Conservation (phyloP, 345 rosid genomes). For the Arabis hirsuta region DNA sequence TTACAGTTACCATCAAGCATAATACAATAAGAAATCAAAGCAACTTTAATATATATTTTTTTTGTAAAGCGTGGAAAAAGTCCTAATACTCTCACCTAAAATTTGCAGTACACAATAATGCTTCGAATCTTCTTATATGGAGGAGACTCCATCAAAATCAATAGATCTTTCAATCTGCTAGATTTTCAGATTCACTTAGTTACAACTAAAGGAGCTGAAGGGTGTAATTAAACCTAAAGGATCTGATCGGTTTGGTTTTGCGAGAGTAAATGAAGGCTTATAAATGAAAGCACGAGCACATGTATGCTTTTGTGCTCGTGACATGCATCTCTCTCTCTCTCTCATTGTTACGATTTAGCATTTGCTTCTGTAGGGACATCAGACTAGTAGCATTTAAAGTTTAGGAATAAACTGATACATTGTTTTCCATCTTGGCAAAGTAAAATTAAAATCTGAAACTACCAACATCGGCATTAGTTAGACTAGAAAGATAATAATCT, state of each 20-base stretch:
- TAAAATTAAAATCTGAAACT: not conserved
- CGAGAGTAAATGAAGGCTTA: too few species aligned
- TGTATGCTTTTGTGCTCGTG: too few species aligned
- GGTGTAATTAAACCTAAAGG: too few species aligned
- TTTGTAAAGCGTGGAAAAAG: slow-evolving; percentile 7
- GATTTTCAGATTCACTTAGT: slow-evolving; percentile 30
- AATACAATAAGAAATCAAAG: slow-evolving; percentile 5
- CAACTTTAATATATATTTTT: not conserved
- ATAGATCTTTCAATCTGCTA: slow-evolving; percentile 82
- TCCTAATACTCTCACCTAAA: slow-evolving; percentile 62
- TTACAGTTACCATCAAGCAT: slow-evolving; percentile 21
- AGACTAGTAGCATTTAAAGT: slow-evolving; percentile 24
- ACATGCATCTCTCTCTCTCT: too few species aligned
- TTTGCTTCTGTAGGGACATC: slow-evolving; percentile 8
- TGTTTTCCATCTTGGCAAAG: not conserved
- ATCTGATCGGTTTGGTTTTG: too few species aligned
- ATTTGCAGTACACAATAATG: slow-evolving; percentile 93
- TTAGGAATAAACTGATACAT: slow-evolving; percentile 8
- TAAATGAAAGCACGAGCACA: too few species aligned
- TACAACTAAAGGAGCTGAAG: slow-evolving; percentile 5
- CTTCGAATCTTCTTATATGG: slow-evolving; percentile 69
- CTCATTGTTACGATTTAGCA: not conserved
- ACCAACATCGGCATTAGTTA: not conserved
- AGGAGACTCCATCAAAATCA: slow-evolving; percentile 67
- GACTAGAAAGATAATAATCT: not conserved